Percentiles rank a stretch among this genome's conserved stretches.
Evolutionary conservation across 129 eudicot species (phyloP).

Genomic region (Daucus carota): DH1_v3.0 NC_030387.2:26059501-26060000

Average conservation of each 20-base stretch:
- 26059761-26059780: no score
- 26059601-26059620: neutral
- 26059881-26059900: neutral
- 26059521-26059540: neutral
- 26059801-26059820: neutral
- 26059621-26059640: neutral
- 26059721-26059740: no score
- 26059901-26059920: constrained; percentile 10
- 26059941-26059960: constrained; percentile 75
- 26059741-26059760: no score
- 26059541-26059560: neutral
- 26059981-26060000: constrained; percentile 74
- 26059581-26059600: neutral
- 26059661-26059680: neutral
- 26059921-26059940: constrained; percentile 81
- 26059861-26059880: neutral
- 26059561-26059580: no score
- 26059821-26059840: neutral
- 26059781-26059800: no score
- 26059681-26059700: neutral
- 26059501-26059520: neutral
- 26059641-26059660: neutral
- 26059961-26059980: constrained; percentile 90
- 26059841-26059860: no score
- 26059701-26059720: neutral